Percentiles rank a stretch among this genome's conserved stretches.
Conservation (phyloP, 305 asterid genomes). For the Fraxinus xanthoxyloides region DNA sequence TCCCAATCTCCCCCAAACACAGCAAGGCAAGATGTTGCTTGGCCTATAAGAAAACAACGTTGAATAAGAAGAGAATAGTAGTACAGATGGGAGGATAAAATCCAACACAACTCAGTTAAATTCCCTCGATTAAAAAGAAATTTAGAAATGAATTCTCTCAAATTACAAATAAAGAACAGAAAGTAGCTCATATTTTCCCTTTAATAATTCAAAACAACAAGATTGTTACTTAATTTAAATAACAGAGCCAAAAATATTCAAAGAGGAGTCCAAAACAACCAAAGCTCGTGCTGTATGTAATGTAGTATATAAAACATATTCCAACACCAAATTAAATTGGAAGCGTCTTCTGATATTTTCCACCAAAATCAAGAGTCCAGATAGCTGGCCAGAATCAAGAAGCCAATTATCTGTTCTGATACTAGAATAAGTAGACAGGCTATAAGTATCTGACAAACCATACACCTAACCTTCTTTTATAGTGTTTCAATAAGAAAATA, state of each 20-base stretch:
- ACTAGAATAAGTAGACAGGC: neutral
- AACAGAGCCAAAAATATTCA: neutral
- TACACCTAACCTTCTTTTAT: constrained; percentile 1
- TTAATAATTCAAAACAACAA: neutral
- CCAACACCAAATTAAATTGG: constrained; percentile 12
- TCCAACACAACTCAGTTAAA: neutral
- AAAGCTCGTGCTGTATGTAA: neutral
- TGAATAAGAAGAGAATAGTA: constrained; percentile 15
- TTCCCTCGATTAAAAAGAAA: neutral
- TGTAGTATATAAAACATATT: neutral
- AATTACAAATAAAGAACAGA: constrained; percentile 4
- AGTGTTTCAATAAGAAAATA: constrained; percentile 7
- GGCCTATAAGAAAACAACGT: constrained; percentile 48
- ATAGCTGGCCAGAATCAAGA: constrained; percentile 5
- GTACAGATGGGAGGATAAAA: neutral
- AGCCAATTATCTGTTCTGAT: neutral
- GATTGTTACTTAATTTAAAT: neutral
- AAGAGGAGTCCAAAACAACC: constrained; percentile 1
- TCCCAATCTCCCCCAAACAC: constrained; percentile 97
- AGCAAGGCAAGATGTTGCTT: constrained; percentile 93
- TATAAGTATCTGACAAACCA: neutral
- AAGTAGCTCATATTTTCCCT: neutral
- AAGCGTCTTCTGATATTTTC: neutral
- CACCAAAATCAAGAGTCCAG: neutral
- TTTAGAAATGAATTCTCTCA: neutral